Percentiles rank a stretch among this genome's conserved stretches.
Conservation (phyloP, 2,329 filamentous ascomycete genomes). For the Verticillium albo-atrum region DNA sequence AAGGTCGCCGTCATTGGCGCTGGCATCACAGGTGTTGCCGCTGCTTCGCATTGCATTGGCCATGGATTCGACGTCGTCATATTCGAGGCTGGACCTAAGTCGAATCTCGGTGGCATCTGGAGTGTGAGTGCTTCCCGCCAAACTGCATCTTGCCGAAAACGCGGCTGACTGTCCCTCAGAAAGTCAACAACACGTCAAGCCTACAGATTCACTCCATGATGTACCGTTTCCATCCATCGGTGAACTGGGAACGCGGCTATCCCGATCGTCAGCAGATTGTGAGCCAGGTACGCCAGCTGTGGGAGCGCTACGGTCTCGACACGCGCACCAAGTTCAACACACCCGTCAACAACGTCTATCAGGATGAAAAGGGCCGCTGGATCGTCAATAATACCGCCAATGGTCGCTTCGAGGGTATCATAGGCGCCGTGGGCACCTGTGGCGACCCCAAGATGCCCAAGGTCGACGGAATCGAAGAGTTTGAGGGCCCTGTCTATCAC, state of each 20-base stretch:
- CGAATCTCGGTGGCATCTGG: conserved; percentile 75
- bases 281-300: conserved; percentile 64
- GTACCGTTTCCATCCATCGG: conserved; percentile 82
- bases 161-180: conserved; percentile 33
- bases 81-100: conserved; percentile 66
- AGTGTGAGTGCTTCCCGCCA: conserved; percentile 50
- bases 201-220: conserved; percentile 82
- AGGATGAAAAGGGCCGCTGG: conserved; percentile 66
- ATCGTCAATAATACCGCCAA: conserved; percentile 68
- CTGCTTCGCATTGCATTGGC: conserved; percentile 77
- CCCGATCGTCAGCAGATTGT: conserved; percentile 73
- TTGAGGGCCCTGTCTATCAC: conserved; percentile 69
- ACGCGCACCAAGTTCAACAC: conserved; percentile 68
- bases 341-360: conserved; percentile 63
- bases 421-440: conserved; percentile 76
- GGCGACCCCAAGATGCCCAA: conserved; percentile 71
- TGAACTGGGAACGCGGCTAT: conserved; percentile 72
- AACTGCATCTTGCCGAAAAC: not conserved
- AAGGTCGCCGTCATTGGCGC: conserved; percentile 67
- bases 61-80: conserved; percentile 80
- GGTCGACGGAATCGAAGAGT: conserved; percentile 66
- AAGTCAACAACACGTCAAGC: conserved; percentile 76
- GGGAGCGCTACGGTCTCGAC: conserved; percentile 71
- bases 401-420: conserved; percentile 73
- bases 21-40: conserved; percentile 70